These are phyloP conservation scores for Phalaenopsis equestris DNA, from an alignment of 106 monocot genomes.

Conservation along the genomic window DNA sequence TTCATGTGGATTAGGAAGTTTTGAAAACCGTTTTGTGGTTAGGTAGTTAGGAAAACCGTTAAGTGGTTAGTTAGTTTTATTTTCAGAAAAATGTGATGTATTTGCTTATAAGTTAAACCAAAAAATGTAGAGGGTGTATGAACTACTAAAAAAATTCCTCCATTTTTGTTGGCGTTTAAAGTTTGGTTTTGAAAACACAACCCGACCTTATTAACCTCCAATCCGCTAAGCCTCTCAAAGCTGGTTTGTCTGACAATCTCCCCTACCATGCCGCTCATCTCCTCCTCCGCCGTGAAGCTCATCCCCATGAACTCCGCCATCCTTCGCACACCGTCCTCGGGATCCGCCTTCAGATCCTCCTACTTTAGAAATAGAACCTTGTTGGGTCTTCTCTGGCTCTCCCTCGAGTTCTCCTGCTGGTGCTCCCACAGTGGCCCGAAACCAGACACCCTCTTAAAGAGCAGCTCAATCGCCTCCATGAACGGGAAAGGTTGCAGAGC, in stretches of 20 bases:
- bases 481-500: constrained; percentile 1
- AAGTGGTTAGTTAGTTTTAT: too few species aligned
- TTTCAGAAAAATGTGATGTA: too few species aligned
- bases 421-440: constrained; percentile 28
- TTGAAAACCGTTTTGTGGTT: too few species aligned
- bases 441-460: neutral
- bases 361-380: constrained; percentile 25
- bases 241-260: constrained; percentile 23
- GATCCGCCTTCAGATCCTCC: constrained; percentile 17
- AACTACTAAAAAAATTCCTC: too few species aligned
- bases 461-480: neutral
- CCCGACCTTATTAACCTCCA: neutral
- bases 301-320: constrained; percentile 27
- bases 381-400: neutral
- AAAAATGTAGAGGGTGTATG: too few species aligned
- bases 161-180: too few species aligned
- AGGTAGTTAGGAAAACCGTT: too few species aligned
- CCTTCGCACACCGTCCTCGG: constrained; percentile 1
- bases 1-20: too few species aligned
- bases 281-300: constrained; percentile 21
- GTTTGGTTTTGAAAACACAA: too few species aligned
- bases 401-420: constrained; percentile 18
- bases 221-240: constrained; percentile 9
- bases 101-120: too few species aligned
- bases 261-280: constrained; percentile 12